These are phyloP conservation scores for Triglochin maritima DNA, from an alignment of 106 monocot species.

Conservation along the genomic window DNA sequence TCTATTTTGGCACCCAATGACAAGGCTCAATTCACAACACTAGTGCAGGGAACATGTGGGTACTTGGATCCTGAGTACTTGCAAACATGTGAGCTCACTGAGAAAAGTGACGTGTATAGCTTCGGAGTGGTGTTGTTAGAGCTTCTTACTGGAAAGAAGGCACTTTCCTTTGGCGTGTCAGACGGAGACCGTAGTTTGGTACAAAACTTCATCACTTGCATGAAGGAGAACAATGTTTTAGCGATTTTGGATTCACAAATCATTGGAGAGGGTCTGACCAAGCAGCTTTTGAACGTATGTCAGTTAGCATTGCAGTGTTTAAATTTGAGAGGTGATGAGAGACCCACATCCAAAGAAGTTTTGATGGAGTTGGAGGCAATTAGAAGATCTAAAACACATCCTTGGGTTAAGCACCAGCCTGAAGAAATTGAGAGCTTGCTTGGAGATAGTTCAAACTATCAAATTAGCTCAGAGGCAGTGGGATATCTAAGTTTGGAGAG, in stretches of 20 bases:
- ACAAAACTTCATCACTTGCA: slow-evolving; percentile 7
- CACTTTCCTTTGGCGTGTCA: slow-evolving; percentile 1
- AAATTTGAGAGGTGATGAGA: slow-evolving; percentile 29
- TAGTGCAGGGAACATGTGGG: slow-evolving; percentile 28
- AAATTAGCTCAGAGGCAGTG: too few relatives aligned
- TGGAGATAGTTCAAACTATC: neutral
- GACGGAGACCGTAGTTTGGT: slow-evolving; percentile 7
- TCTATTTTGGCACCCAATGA: slow-evolving; percentile 19
- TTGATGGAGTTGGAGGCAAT: slow-evolving; percentile 29
- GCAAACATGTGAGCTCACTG: slow-evolving; percentile 17
- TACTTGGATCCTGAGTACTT: slow-evolving; percentile 45
- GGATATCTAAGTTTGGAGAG: too few relatives aligned
- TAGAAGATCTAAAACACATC: slow-evolving; percentile 4
- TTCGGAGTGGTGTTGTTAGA: slow-evolving; percentile 41
- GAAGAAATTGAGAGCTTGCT: neutral
- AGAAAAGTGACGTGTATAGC: slow-evolving; percentile 42
- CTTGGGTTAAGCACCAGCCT: neutral
- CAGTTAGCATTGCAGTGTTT: slow-evolving; percentile 25
- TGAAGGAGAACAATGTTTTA: slow-evolving; percentile 1
- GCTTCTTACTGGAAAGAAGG: slow-evolving; percentile 27
- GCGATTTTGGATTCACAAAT: slow-evolving; percentile 19
- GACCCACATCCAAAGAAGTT: slow-evolving; percentile 56
- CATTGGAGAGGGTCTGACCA: slow-evolving; percentile 1
- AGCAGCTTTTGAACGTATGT: slow-evolving; percentile 2
- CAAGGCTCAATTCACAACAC: slow-evolving; percentile 13